phyloP scores from a whole-genome alignment of 345 rosid genomes.

The Capsella bursapastoris region DNA sequence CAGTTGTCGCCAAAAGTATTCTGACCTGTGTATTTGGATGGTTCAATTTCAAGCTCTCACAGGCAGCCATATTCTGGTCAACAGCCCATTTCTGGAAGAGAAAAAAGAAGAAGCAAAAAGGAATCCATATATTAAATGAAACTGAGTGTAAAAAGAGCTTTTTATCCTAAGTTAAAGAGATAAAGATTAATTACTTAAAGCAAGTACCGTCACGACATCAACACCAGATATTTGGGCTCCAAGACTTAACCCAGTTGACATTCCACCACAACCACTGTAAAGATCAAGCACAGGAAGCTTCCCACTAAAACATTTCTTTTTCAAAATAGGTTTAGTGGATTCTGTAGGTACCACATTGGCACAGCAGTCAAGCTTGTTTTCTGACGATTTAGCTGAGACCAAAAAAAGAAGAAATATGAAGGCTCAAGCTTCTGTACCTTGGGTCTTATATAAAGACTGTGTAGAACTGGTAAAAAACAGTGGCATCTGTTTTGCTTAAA shows the following conservation, averaged over 20 bases:
- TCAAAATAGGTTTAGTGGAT: slow-evolving; percentile 29
- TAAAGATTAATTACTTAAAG: slow-evolving; percentile 37
- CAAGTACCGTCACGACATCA: slow-evolving; percentile 78
- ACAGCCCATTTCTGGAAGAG: slow-evolving; percentile 83
- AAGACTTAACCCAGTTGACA: slow-evolving; percentile 93
- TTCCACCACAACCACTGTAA: slow-evolving; percentile 97
- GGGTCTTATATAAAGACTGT: slow-evolving; percentile 34
- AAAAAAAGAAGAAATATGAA: slow-evolving; percentile 15
- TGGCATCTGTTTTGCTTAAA: slow-evolving; percentile 14
- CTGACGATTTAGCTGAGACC: slow-evolving; percentile 49
- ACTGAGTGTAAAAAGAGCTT: slow-evolving; percentile 20
- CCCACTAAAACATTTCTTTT: slow-evolving; percentile 44
- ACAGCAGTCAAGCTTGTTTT: slow-evolving; percentile 38
- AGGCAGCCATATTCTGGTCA: slow-evolving; percentile 72
- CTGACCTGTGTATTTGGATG: slow-evolving; percentile 82
- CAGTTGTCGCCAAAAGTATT: slow-evolving; percentile 19
- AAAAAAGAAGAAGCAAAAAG: slow-evolving; percentile 34
- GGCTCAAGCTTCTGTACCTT: slow-evolving; percentile 27
- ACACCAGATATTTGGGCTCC: slow-evolving; percentile 75
- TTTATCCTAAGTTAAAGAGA: slow-evolving; percentile 31
- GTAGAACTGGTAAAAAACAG: slow-evolving; percentile 14
- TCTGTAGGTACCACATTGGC: slow-evolving; percentile 38
- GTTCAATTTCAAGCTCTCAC: slow-evolving; percentile 82
- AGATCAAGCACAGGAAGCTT: slow-evolving; percentile 74
- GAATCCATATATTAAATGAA: slow-evolving; percentile 24